Evolutionary conservation across 352 stramenopile genomes (phyloP).

Genomic region (Globisporangium mamillatum): DNA sequence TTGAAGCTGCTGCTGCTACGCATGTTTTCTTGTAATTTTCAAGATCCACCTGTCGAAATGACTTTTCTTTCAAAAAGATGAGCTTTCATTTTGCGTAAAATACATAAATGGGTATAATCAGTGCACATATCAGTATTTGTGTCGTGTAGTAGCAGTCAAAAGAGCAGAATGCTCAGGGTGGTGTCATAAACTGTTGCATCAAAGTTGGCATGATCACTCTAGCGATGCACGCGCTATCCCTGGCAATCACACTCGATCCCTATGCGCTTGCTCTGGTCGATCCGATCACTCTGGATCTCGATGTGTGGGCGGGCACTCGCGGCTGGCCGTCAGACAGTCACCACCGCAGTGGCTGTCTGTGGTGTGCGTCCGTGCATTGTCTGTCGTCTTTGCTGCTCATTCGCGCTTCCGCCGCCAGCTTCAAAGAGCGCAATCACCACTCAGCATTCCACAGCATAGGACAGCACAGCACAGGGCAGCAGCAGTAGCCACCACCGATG

Average conservation of each 20-base stretch:
- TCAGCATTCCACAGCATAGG: neutral
- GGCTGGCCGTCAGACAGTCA: neutral
- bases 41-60: neutral
- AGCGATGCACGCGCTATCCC: neutral
- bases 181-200: too few relatives aligned
- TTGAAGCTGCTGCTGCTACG: neutral
- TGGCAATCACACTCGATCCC: neutral
- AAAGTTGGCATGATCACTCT: neutral
- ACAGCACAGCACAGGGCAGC: neutral
- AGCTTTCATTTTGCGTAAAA: neutral
- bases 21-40: neutral
- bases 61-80: neutral
- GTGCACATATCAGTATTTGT: neutral
- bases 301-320: neutral
- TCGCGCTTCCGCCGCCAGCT: neutral
- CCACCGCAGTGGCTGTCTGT: neutral
- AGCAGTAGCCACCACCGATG: neutral
- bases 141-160: neutral
- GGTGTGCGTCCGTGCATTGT: neutral
- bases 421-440: neutral
- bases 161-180: neutral
- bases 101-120: neutral
- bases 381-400: neutral
- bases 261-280: neutral
- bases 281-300: neutral